Percentiles rank a stretch among this genome's conserved stretches.
These are phyloP conservation scores for Nigrospora osmanthi DNA, from an alignment of 2,329 filamentous ascomycete genomes.

Conservation along the genomic window DNA sequence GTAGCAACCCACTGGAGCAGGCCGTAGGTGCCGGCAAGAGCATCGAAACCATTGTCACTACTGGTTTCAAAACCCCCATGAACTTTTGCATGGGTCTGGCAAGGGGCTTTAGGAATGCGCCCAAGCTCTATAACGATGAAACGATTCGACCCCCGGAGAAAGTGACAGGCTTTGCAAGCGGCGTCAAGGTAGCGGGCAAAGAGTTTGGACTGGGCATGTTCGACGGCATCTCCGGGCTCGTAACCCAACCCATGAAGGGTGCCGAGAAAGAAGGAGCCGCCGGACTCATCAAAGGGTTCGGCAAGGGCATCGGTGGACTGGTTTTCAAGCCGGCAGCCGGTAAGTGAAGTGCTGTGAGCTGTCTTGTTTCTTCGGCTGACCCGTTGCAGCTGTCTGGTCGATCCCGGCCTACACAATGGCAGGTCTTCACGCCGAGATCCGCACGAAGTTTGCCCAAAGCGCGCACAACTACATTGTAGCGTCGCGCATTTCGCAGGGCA, in stretches of 20 bases:
- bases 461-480: slow-evolving; percentile 75
- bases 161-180: slow-evolving; percentile 69
- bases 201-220: slow-evolving; percentile 72
- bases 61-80: slow-evolving; percentile 74
- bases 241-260: slow-evolving; percentile 69
- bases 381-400: slow-evolving; percentile 49
- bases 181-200: slow-evolving; percentile 69
- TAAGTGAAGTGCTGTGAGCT: slow-evolving; percentile 24
- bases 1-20: slow-evolving; percentile 35
- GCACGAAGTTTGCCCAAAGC: slow-evolving; percentile 61
- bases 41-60: slow-evolving; percentile 63
- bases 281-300: slow-evolving; percentile 72
- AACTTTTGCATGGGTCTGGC: slow-evolving; percentile 78
- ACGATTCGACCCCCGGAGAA: slow-evolving; percentile 72
- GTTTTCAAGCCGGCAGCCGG: slow-evolving; percentile 77
- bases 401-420: slow-evolving; percentile 78
- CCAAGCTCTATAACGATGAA: slow-evolving; percentile 76
- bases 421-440: slow-evolving; percentile 71
- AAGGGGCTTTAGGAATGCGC: slow-evolving; percentile 82
- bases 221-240: slow-evolving; percentile 73
- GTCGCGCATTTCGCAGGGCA: slow-evolving; percentile 68
- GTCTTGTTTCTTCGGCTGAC: not conserved
- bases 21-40: slow-evolving; percentile 60
- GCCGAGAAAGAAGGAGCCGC: slow-evolving; percentile 52
- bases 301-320: slow-evolving; percentile 75